A percentile compares a stretch with the other conserved stretches of the same genome.
Conservation (phyloP, 371 early-diverging fungal genomes). For the Actinomucor elegans region DNA sequence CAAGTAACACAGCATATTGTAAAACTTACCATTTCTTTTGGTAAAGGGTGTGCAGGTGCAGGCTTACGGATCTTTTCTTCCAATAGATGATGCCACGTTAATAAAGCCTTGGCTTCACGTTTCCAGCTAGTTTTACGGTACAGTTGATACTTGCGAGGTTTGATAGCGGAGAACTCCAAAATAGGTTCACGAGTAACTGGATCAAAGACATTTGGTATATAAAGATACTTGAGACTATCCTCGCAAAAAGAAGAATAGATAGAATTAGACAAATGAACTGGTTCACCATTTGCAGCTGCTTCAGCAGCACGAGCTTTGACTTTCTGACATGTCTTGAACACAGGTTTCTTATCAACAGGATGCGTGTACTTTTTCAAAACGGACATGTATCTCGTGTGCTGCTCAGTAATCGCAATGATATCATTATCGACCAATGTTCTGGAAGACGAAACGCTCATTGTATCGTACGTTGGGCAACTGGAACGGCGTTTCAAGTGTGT, state of each 20-base stretch:
- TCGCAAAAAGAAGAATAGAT: slow-evolving; percentile 10
- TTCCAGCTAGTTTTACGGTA: slow-evolving; percentile 25
- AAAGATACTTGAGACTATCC: slow-evolving; percentile 16
- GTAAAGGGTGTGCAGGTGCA: background rate
- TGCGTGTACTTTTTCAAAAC: slow-evolving; percentile 12
- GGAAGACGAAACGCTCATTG: background rate
- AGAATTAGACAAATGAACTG: background rate
- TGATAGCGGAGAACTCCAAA: slow-evolving; percentile 18
- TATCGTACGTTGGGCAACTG: slow-evolving; percentile 15
- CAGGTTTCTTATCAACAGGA: slow-evolving; percentile 10
- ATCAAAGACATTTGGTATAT: slow-evolving; percentile 27
- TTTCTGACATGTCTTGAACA: slow-evolving; percentile 18
- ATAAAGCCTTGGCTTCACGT: slow-evolving; percentile 34
- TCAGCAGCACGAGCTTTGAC: slow-evolving; percentile 16
- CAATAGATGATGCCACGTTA: slow-evolving; percentile 31
- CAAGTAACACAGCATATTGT: no score
- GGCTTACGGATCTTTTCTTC: slow-evolving; percentile 1
- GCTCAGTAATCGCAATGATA: slow-evolving; percentile 15
- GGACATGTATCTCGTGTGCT: slow-evolving; percentile 13
- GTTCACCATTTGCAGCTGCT: slow-evolving; percentile 15
- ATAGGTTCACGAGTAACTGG: slow-evolving; percentile 18
- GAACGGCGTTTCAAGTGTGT: slow-evolving; percentile 11
- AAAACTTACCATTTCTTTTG: background rate
- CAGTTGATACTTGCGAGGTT: slow-evolving; percentile 24
- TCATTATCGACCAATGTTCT: slow-evolving; percentile 14